A percentile compares a stretch with the other conserved stretches of the same genome.
phyloP scores from a whole-genome alignment of 2,329 filamentous ascomycete genomes.

The Fusarium metavorans region DNA sequence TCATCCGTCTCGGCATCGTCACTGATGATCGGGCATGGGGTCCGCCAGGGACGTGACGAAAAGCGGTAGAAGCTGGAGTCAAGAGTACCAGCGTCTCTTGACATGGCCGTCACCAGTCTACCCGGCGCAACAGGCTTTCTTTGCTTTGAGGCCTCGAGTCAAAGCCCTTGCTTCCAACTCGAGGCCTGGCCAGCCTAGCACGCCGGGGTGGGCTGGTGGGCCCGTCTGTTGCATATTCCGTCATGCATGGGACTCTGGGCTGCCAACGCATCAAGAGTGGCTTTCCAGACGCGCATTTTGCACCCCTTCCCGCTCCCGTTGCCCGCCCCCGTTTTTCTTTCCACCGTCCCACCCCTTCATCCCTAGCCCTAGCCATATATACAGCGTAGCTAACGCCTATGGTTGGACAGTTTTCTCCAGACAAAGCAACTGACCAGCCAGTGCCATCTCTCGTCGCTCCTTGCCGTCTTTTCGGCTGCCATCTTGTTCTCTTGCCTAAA shows the following conservation, averaged over 20 bases:
- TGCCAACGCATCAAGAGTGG: conserved; percentile 55
- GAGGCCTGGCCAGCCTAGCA: conserved; percentile 30
- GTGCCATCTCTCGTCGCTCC: conserved; percentile 37
- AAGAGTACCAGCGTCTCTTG: neutral
- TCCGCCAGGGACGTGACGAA: conserved; percentile 6
- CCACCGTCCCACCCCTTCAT: conserved; percentile 32
- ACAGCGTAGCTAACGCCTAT: conserved; percentile 51
- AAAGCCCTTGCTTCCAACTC: conserved; percentile 20
- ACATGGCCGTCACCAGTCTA: conserved; percentile 10
- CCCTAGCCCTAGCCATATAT: conserved; percentile 47
- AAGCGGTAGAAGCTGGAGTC: neutral
- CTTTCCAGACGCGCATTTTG: conserved; percentile 43
- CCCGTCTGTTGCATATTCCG: conserved; percentile 64
- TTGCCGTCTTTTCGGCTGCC: conserved; percentile 27
- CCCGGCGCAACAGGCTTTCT: conserved; percentile 18
- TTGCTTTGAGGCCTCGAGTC: conserved; percentile 30
- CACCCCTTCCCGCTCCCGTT: conserved; percentile 43
- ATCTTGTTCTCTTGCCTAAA: conserved; percentile 8
- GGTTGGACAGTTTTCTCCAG: conserved; percentile 50
- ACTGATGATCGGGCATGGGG: conserved; percentile 10
- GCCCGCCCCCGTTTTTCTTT: conserved; percentile 38
- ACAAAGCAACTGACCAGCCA: conserved; percentile 43
- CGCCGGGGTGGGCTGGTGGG: conserved; percentile 40
- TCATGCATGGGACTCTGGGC: conserved; percentile 63
- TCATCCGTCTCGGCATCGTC: conserved; percentile 21